Evolutionary conservation across 306 rosid species (phyloP).

Genomic region (Dryas alaskensis): DNA sequence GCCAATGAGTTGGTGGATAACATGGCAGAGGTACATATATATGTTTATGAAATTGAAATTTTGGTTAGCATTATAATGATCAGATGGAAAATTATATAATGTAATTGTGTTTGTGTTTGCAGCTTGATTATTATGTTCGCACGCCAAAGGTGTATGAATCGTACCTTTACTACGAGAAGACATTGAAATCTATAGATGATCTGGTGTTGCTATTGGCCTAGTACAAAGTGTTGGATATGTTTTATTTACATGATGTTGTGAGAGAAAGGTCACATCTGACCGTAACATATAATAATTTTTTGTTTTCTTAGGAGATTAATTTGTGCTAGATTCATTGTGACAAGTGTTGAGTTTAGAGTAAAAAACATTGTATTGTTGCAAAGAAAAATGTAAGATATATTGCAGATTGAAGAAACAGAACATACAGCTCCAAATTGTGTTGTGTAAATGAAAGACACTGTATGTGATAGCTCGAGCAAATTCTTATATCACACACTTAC

Average conservation of each 20-base stretch:
- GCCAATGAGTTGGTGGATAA: constrained; percentile 84
- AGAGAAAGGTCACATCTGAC: too few species aligned
- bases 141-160: constrained; percentile 91
- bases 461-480: background rate
- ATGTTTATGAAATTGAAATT: too few species aligned
- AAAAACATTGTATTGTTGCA: background rate
- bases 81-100: background rate
- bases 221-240: constrained; percentile 18
- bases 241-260: background rate
- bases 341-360: background rate
- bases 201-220: constrained; percentile 70
- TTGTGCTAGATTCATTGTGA: background rate
- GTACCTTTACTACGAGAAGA: constrained; percentile 85
- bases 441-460: background rate
- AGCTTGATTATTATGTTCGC: constrained; percentile 62
- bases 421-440: background rate
- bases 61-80: too few species aligned
- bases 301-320: constrained; percentile 3
- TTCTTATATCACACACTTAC: background rate
- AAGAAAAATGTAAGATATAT: constrained; percentile 1
- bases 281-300: too few species aligned
- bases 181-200: constrained; percentile 78
- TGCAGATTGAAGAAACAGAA: constrained; percentile 6
- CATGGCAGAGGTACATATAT: constrained; percentile 62
- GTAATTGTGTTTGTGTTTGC: background rate